These are phyloP conservation scores for Geranium incanum DNA, from an alignment of 441 rosid species.

Conservation along the genomic window DNA sequence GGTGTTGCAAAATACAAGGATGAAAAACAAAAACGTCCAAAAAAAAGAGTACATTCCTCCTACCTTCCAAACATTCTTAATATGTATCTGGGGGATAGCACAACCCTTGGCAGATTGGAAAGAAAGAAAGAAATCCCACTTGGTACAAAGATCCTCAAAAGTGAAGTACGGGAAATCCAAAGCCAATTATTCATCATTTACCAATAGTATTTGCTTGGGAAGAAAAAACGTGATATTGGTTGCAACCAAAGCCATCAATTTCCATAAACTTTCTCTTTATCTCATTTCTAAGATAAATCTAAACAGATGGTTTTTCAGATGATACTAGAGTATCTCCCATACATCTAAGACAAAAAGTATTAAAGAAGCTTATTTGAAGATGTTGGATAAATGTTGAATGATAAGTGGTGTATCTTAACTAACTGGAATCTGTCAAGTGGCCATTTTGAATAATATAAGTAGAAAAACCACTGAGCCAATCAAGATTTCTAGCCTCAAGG, in stretches of 20 bases:
- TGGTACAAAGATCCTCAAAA: neutral
- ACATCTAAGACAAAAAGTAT: neutral
- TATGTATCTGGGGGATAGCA: neutral
- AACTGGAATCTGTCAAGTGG: neutral
- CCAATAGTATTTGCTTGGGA: neutral
- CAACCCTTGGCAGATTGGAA: neutral
- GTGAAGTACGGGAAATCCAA: neutral
- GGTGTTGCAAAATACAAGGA: neutral
- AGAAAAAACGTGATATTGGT: neutral
- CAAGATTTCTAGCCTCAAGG: neutral
- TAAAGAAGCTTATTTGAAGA: neutral
- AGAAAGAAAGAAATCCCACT: neutral
- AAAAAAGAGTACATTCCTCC: neutral
- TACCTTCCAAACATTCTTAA: neutral
- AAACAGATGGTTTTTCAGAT: neutral
- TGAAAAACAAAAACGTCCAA: neutral
- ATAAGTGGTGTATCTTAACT: neutral
- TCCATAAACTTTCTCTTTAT: neutral
- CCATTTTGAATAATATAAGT: neutral
- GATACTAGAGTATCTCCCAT: neutral
- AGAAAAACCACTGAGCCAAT: neutral
- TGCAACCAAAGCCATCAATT: constrained; percentile 4
- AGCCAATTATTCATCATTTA: neutral
- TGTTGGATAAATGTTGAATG: neutral
- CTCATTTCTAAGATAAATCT: neutral